Evolutionary conservation across 306 rosid genomes (phyloP).

Genomic region (Prunus armeniaca): DNA sequence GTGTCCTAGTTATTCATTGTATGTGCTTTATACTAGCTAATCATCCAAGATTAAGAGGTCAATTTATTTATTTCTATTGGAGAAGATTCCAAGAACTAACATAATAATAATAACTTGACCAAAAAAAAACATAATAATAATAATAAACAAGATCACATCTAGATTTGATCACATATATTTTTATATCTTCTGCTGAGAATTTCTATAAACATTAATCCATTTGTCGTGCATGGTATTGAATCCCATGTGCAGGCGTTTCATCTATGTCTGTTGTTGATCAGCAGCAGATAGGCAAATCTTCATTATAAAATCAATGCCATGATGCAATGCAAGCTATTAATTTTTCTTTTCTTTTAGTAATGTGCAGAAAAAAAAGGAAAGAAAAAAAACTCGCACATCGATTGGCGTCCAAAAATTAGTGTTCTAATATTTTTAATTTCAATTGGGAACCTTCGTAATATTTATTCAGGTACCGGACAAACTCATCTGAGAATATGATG

Average conservation of each 20-base stretch:
- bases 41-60: background rate
- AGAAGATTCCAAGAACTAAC: background rate
- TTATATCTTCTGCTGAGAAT: background rate
- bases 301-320: background rate
- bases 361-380: background rate
- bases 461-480: background rate
- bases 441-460: background rate
- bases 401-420: no score
- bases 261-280: constrained; percentile 7
- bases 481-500: background rate
- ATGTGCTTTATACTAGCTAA: background rate
- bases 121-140: background rate
- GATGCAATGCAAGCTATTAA: no score
- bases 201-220: background rate
- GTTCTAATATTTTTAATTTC: background rate
- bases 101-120: background rate
- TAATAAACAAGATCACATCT: background rate
- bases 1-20: background rate
- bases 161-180: background rate
- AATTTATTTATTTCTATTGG: background rate
- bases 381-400: no score
- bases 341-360: background rate
- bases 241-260: background rate
- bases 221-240: constrained; percentile 1
- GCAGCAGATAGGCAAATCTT: background rate